A percentile compares a stretch with the other conserved stretches of the same genome.
Conservation (phyloP, 768 basidiomycete genomes). For the Dioszegia crocea region DNA sequence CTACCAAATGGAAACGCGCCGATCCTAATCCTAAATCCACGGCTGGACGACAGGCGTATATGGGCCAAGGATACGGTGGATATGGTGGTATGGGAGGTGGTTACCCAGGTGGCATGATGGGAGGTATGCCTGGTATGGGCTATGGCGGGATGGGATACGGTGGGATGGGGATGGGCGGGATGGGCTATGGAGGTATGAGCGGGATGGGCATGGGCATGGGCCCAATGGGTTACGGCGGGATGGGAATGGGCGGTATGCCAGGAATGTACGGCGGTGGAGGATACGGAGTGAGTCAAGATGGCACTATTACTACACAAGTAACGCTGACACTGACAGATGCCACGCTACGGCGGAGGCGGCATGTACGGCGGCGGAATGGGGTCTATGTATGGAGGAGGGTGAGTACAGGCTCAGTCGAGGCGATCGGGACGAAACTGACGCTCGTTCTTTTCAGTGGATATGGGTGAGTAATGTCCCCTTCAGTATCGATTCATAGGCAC, state of each 20-base stretch:
- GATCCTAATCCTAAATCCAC: conserved; percentile 31
- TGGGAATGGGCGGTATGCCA: conserved; percentile 12
- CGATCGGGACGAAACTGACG: neutral
- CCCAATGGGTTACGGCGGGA: conserved; percentile 8
- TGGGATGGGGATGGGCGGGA: conserved; percentile 12
- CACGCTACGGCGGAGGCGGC: conserved; percentile 21
- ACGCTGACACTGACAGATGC: conserved; percentile 21
- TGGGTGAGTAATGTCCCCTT: neutral
- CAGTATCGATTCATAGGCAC: no score
- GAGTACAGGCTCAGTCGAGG: no score
- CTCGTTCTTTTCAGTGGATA: conserved; percentile 14
- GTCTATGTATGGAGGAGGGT: conserved; percentile 7
- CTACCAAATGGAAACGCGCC: conserved; percentile 37
- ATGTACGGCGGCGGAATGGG: conserved; percentile 6
- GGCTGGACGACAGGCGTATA: conserved; percentile 26
- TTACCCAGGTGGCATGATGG: conserved; percentile 1
- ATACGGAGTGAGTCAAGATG: conserved; percentile 22
- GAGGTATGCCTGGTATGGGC: conserved; percentile 4
- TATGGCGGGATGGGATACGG: conserved; percentile 16
- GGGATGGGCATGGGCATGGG: conserved; percentile 21
- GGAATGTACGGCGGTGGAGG: conserved; percentile 22
- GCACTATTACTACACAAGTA: neutral
- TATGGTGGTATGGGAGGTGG: conserved; percentile 9
- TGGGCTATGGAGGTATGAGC: conserved; percentile 18
- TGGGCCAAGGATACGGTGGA: conserved; percentile 13